Conservation (phyloP, 1,139 yeast species). For the Trichomonascaceae sp. region DNA sequence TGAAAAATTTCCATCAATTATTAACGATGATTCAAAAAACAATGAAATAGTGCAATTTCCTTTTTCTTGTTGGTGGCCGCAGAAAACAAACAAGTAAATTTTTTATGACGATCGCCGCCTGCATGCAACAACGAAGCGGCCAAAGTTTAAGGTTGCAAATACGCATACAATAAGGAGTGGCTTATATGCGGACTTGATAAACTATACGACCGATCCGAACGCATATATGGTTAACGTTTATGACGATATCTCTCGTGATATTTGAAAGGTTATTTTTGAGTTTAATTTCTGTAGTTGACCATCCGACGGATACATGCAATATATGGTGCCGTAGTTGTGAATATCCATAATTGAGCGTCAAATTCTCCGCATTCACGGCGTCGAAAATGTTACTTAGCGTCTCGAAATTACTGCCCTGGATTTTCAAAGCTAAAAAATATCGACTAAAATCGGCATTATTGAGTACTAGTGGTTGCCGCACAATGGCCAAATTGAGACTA, state of each 20-base stretch:
- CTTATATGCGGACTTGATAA: background rate
- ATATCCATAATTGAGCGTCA: slow-evolving; percentile 1
- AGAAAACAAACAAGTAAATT: background rate
- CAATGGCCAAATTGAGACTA: background rate
- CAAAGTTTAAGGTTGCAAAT: background rate
- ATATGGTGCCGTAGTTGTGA: background rate
- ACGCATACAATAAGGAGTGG: background rate
- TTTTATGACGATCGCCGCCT: background rate
- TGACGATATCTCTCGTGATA: background rate
- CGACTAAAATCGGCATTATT: slow-evolving; percentile 7
- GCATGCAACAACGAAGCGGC: background rate
- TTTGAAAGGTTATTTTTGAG: background rate
- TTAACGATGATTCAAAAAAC: background rate
- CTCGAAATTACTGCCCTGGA: background rate
- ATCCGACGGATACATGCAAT: slow-evolving; percentile 6
- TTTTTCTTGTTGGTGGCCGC: background rate
- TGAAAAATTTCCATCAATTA: no score
- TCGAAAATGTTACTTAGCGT: background rate
- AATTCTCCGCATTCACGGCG: background rate
- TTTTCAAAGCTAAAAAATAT: slow-evolving; percentile 8
- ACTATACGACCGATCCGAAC: background rate
- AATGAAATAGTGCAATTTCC: background rate
- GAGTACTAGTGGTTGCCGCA: background rate
- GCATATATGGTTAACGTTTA: background rate
- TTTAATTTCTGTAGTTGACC: background rate